phyloP scores from a whole-genome alignment of 1,139 yeast species.

The Kluyveromyces sp. region DNA sequence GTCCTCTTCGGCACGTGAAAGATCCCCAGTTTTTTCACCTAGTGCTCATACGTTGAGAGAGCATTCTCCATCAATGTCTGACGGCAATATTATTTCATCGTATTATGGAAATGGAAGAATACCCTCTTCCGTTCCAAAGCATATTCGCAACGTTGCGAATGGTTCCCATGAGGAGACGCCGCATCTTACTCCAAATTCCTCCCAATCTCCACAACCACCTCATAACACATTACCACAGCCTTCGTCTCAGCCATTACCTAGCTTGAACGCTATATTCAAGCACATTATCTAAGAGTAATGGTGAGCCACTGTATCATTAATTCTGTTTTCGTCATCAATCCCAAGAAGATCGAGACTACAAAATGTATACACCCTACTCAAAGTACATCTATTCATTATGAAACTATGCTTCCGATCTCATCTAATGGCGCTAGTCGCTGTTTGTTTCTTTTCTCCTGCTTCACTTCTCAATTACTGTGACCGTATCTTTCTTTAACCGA shows the following conservation, averaged over 20 bases:
- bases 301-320: not conserved
- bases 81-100: slow-evolving; percentile 4
- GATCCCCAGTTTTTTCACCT: slow-evolving; percentile 12
- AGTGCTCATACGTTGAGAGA: slow-evolving; percentile 6
- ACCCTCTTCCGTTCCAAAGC: slow-evolving; percentile 3
- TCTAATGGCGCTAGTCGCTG: slow-evolving; percentile 1
- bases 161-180: not conserved
- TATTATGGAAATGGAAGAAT: slow-evolving; percentile 1
- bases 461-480: not conserved
- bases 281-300: slow-evolving; percentile 9
- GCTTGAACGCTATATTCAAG: slow-evolving; percentile 25
- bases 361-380: not conserved
- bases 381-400: not conserved
- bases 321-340: not conserved
- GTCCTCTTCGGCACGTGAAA: slow-evolving; percentile 10
- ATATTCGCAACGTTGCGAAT: slow-evolving; percentile 1
- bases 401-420: not conserved
- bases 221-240: slow-evolving; percentile 9
- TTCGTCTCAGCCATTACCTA: slow-evolving; percentile 16
- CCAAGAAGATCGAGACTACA: not conserved
- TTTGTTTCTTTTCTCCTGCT: not conserved
- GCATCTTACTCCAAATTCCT: slow-evolving; percentile 2
- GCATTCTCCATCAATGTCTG: slow-evolving; percentile 11
- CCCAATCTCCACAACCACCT: slow-evolving; percentile 6
- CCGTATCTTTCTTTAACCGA: not conserved